A percentile compares a stretch with the other conserved stretches of the same genome.
Evolutionary conservation across 1,284 basidiomycete genomes (phyloP).

Genomic region (Puccinia triticina): DNA sequence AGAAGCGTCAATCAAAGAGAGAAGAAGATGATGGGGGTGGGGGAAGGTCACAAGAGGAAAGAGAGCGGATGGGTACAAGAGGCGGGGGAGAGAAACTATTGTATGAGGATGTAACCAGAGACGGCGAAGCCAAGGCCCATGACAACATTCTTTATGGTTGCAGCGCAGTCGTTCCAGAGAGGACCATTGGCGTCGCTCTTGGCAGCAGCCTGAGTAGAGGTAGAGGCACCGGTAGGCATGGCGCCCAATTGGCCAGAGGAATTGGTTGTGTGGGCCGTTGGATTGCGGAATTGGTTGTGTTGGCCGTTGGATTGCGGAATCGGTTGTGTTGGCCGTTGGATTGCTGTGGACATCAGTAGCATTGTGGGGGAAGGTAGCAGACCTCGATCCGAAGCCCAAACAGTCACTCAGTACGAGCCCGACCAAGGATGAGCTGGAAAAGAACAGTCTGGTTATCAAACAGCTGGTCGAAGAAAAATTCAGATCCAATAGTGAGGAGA

Average conservation of each 20-base stretch:
- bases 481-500: background rate
- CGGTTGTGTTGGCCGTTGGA: background rate
- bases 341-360: conserved; percentile 28
- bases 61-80: no score
- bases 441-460: background rate
- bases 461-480: background rate
- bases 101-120: conserved; percentile 1
- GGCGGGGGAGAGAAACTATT: background rate
- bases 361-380: conserved; percentile 10
- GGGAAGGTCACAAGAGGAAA: no score
- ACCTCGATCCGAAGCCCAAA: background rate
- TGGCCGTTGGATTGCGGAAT: background rate
- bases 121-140: conserved; percentile 7
- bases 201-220: background rate
- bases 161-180: background rate
- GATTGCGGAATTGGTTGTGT: background rate
- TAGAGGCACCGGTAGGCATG: background rate
- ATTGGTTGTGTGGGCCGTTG: background rate
- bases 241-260: background rate
- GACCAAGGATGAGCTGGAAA: background rate
- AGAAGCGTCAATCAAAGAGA: no score
- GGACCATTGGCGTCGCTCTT: conserved; percentile 4
- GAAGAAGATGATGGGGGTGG: no score
- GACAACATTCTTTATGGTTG: background rate
- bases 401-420: background rate